Percentiles rank a stretch among this genome's conserved stretches.
Conservation (phyloP, 2,329 filamentous ascomycete genomes). For the Davidsoniella virescens region DNA sequence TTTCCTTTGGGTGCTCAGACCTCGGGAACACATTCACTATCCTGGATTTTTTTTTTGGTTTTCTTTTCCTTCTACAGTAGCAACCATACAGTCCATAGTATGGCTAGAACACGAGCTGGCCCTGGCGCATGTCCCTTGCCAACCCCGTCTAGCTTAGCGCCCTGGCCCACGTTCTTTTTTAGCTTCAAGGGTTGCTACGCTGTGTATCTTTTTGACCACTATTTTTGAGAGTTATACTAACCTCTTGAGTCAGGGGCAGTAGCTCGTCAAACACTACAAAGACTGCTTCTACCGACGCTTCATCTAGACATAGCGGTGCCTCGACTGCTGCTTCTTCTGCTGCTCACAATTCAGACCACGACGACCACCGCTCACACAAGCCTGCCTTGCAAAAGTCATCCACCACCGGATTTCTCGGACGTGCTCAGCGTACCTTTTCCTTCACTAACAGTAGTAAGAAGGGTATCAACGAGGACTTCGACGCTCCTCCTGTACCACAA, state of each 20-base stretch:
- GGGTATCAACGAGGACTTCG: conserved; percentile 9
- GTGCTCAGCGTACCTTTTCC: conserved; percentile 42
- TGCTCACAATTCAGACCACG: conserved; percentile 17
- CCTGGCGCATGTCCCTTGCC: conserved; percentile 8
- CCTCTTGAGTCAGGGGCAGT: conserved; percentile 15
- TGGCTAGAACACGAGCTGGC: conserved; percentile 7
- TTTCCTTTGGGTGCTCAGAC: neutral
- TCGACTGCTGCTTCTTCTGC: conserved; percentile 46
- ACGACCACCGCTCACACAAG: conserved; percentile 13
- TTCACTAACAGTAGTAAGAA: conserved; percentile 40
- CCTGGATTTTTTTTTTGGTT: neutral
- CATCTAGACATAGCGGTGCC: conserved; percentile 44
- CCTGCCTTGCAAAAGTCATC: conserved; percentile 29
- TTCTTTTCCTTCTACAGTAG: neutral
- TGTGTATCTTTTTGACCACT: conserved; percentile 1
- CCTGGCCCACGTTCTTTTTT: conserved; percentile 3
- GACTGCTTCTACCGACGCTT: conserved; percentile 41
- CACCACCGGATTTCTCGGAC: conserved; percentile 36
- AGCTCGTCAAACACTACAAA: conserved; percentile 46
- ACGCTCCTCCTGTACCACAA: conserved; percentile 20
- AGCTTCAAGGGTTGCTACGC: neutral
- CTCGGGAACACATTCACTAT: neutral
- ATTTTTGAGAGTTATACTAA: conserved; percentile 5
- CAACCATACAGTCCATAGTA: conserved; percentile 1
- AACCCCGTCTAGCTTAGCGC: neutral